Conservation (phyloP, 495 filamentous ascomycete genomes). For the Penicillium egyptiacum region DNA sequence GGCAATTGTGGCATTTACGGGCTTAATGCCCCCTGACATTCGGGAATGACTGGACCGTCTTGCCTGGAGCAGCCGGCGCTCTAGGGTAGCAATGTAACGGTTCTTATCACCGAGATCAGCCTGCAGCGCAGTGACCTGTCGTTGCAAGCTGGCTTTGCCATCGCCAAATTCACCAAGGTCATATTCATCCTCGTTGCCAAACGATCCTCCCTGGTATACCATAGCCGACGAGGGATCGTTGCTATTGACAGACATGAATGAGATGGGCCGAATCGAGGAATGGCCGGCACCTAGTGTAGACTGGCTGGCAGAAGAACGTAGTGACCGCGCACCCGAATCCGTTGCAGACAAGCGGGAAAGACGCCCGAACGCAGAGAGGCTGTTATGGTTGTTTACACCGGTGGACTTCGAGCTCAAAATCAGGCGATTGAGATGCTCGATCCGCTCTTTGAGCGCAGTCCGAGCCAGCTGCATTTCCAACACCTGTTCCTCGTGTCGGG, state of each 20-base stretch:
- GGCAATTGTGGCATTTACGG: constrained; percentile 54
- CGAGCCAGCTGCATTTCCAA: constrained; percentile 96
- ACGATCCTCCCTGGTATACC: constrained; percentile 35
- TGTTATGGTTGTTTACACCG: constrained; percentile 78
- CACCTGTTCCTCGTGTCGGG: constrained; percentile 94
- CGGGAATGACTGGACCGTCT: constrained; percentile 86
- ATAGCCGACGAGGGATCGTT: constrained; percentile 41
- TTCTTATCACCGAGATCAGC: constrained; percentile 95
- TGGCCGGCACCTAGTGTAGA: constrained; percentile 60
- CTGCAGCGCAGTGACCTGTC: constrained; percentile 84
- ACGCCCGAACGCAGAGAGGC: constrained; percentile 69
- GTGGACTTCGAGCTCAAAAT: constrained; percentile 94
- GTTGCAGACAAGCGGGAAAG: constrained; percentile 60
- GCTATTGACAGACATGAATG: constrained; percentile 59
- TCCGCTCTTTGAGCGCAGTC: constrained; percentile 93
- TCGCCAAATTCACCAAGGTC: constrained; percentile 82
- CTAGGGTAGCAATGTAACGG: constrained; percentile 89
- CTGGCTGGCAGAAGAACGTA: constrained; percentile 70
- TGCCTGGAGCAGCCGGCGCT: constrained; percentile 89
- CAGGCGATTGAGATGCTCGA: constrained; percentile 93
- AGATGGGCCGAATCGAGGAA: constrained; percentile 60
- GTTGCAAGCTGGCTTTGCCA: constrained; percentile 74
- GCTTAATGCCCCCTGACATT: constrained; percentile 67
- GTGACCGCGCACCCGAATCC: constrained; percentile 53
- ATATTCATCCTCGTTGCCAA: constrained; percentile 63